Percentiles rank a stretch among this genome's conserved stretches.
Evolutionary conservation across 164 flowering plant species (phyloP).

Genomic region (Chimonanthus praecox): DNA sequence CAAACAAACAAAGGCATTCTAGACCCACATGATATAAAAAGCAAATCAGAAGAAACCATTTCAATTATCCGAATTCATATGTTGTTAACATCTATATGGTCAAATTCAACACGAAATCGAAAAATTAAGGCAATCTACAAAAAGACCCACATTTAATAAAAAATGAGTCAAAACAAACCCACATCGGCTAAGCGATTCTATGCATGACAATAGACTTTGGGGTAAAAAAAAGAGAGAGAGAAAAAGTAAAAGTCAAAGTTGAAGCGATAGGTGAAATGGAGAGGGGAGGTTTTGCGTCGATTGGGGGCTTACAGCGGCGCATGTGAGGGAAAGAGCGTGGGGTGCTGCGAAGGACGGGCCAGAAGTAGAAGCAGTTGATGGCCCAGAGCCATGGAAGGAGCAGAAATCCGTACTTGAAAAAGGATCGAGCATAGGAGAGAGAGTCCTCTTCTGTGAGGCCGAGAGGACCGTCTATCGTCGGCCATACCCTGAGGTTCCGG

Average conservation of each 20-base stretch:
- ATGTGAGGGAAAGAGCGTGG: conserved; percentile 53
- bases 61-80: no score
- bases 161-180: no score
- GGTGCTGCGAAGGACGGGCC: conserved; percentile 75
- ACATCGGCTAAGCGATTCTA: background rate
- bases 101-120: no score
- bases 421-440: conserved; percentile 50
- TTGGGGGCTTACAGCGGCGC: conserved; percentile 53
- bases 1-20: no score
- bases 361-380: conserved; percentile 90
- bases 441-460: conserved; percentile 79
- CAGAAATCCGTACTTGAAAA: conserved; percentile 73
- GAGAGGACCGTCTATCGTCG: conserved; percentile 79
- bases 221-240: background rate
- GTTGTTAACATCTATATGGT: no score
- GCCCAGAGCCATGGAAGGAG: conserved; percentile 90
- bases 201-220: background rate
- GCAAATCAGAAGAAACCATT: no score
- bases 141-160: no score
- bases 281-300: background rate
- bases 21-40: no score
- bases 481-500: conserved; percentile 42
- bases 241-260: background rate
- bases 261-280: background rate
- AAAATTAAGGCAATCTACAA: no score